phyloP scores from a whole-genome alignment of 202 grass and related monocot genomes.

The Setaria italica region DNA sequence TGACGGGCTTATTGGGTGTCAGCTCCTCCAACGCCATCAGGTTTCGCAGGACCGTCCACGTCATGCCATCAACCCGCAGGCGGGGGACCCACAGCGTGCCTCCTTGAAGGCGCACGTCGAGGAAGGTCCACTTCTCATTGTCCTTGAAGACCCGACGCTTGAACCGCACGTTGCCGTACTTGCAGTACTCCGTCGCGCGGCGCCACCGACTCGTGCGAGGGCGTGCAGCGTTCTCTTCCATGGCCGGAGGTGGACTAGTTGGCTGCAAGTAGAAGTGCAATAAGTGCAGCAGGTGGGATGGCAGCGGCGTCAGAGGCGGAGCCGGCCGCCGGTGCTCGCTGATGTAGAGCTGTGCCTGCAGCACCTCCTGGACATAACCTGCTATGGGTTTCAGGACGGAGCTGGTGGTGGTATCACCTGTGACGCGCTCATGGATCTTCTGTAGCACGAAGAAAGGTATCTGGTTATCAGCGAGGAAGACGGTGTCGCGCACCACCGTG shows the following conservation, averaged over 20 bases:
- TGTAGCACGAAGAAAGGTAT: conserved; percentile 7
- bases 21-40: conserved; percentile 25
- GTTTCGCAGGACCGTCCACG: conserved; percentile 18
- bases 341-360: not conserved
- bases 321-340: not conserved
- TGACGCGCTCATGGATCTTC: not conserved
- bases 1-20: not conserved
- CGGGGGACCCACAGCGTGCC: conserved; percentile 16
- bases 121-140: not conserved
- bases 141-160: not conserved
- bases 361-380: not conserved
- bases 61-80: conserved; percentile 8
- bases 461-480: conserved; percentile 33
- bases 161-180: not conserved
- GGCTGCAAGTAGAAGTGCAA: conserved; percentile 19
- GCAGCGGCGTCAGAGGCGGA: not conserved
- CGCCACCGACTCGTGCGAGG: not conserved
- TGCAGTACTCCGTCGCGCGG: not conserved
- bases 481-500: conserved; percentile 24
- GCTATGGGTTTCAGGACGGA: not conserved
- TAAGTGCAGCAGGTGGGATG: conserved; percentile 26
- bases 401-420: not conserved
- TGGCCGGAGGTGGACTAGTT: not conserved
- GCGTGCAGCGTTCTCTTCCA: not conserved
- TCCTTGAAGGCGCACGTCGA: not conserved